phyloP scores from a whole-genome alignment of 768 basidiomycete species.

The Hemileccinum rubropunctum region DNA sequence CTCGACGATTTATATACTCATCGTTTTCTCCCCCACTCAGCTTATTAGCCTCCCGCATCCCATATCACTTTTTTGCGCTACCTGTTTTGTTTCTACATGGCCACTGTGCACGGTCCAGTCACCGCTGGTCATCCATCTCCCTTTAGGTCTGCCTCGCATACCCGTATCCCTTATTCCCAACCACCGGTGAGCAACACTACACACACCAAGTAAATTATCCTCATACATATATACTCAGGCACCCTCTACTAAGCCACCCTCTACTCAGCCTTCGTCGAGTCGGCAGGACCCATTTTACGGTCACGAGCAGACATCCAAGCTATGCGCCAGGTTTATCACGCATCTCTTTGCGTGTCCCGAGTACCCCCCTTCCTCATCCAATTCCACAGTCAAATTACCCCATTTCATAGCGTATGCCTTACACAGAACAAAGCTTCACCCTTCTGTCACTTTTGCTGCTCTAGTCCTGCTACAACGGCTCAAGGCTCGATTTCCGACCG shows the following conservation, averaged over 20 bases:
- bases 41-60: too few species aligned
- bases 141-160: conserved; percentile 24
- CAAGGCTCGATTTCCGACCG: conserved; percentile 71
- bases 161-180: conserved; percentile 28
- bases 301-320: conserved; percentile 66
- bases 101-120: conserved; percentile 32
- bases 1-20: conserved; percentile 24
- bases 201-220: background rate
- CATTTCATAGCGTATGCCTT: conserved; percentile 67
- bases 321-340: conserved; percentile 78
- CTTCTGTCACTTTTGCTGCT: conserved; percentile 42
- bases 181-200: conserved; percentile 19
- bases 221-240: conserved; percentile 15
- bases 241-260: conserved; percentile 27
- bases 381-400: conserved; percentile 38
- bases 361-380: conserved; percentile 50
- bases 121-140: conserved; percentile 28
- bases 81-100: conserved; percentile 23
- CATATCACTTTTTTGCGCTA: conserved; percentile 12
- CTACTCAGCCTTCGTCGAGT: conserved; percentile 26
- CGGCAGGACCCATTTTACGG: conserved; percentile 43
- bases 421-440: conserved; percentile 62
- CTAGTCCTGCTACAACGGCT: conserved; percentile 58
- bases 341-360: conserved; percentile 88
- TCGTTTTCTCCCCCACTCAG: conserved; percentile 8